These are phyloP conservation scores for Russula abietina DNA, from an alignment of 768 basidiomycete genomes.

Conservation along the genomic window DNA sequence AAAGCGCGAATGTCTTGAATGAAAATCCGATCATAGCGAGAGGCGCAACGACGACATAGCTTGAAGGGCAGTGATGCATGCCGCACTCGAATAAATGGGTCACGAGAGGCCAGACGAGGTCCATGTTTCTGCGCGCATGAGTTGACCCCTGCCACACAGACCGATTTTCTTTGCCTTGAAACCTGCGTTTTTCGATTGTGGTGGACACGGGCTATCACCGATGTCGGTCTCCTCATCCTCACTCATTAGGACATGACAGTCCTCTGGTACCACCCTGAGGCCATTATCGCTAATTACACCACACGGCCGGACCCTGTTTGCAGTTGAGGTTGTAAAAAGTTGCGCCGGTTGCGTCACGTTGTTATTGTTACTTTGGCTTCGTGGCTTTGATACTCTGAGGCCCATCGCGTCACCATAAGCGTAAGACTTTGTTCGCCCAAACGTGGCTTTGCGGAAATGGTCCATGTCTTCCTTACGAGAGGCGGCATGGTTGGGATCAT, in stretches of 20 bases:
- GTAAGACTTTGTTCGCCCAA: constrained; percentile 86
- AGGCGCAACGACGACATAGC: not conserved
- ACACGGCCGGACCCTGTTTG: constrained; percentile 59
- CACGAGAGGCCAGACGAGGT: not conserved
- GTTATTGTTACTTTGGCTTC: constrained; percentile 64
- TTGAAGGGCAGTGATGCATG: not conserved
- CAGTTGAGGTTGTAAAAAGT: constrained; percentile 68
- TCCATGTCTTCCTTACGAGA: constrained; percentile 84
- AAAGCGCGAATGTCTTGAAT: not conserved
- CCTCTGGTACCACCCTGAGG: constrained; percentile 62
- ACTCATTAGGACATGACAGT: constrained; percentile 52
- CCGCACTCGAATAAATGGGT: not conserved
- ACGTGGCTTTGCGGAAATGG: constrained; percentile 85
- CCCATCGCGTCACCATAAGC: constrained; percentile 73
- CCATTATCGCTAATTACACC: constrained; percentile 42
- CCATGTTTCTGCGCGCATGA: not conserved
- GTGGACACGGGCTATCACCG: constrained; percentile 85
- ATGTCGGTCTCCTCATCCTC: constrained; percentile 76
- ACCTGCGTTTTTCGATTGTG: constrained; percentile 52
- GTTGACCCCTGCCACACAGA: constrained; percentile 27
- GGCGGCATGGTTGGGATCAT: constrained; percentile 77
- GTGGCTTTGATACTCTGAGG: constrained; percentile 35
- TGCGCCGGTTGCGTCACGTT: constrained; percentile 30
- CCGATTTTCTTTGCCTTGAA: constrained; percentile 55
- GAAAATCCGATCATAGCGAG: not conserved